A percentile compares a stretch with the other conserved stretches of the same genome.
These are phyloP conservation scores for Pestalotiopsis sp. DNA, from an alignment of 2,329 filamentous ascomycete species.

Conservation along the genomic window DNA sequence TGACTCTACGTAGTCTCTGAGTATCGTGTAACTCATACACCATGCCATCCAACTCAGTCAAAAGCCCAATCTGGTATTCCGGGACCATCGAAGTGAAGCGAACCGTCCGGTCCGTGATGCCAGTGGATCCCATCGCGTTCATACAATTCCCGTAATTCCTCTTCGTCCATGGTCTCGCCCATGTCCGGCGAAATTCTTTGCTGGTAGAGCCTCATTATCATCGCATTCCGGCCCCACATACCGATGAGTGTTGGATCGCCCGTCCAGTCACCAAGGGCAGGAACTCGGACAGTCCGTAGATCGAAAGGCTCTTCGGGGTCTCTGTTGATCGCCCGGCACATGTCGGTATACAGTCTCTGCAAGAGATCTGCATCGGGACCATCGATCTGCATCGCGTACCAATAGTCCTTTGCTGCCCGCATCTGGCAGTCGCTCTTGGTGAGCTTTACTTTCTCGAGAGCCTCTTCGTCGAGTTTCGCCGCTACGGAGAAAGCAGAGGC, in stretches of 20 bases:
- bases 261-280: neutral
- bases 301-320: neutral
- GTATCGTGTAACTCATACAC: too few relatives aligned
- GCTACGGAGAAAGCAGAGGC: neutral
- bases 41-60: too few relatives aligned
- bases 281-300: neutral
- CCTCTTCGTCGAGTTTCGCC: neutral
- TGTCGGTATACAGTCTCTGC: neutral
- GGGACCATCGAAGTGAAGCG: too few relatives aligned
- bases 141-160: neutral
- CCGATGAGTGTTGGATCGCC: neutral
- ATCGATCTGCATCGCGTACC: neutral
- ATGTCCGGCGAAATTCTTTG: neutral
- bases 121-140: constrained; percentile 11
- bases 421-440: neutral
- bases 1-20: too few relatives aligned
- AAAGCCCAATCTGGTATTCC: too few relatives aligned
- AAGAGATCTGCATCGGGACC: neutral
- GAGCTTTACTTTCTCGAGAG: neutral
- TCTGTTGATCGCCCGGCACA: neutral
- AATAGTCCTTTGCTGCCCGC: neutral
- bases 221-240: neutral
- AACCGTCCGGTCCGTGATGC: neutral
- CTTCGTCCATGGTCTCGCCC: neutral
- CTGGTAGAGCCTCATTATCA: neutral